Evolutionary conservation across 2,329 filamentous ascomycete genomes (phyloP).

Genomic region (Ambrosiella cleistominuta): DNA sequence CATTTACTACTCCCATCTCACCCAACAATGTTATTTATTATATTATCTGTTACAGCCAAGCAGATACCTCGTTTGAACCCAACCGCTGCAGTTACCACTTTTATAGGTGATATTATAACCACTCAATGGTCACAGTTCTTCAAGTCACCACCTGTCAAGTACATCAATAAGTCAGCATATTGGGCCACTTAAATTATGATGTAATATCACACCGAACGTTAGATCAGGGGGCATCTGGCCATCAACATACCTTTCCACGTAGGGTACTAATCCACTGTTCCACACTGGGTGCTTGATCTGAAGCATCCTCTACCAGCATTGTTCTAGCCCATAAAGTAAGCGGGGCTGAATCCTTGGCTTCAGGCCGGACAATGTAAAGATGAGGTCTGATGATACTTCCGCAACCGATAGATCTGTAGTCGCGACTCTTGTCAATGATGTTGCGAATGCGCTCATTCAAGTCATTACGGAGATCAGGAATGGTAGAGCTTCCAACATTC

Average conservation of each 20-base stretch:
- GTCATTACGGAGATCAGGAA: conserved; percentile 83
- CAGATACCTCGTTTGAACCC: no score
- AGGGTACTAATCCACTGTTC: conserved; percentile 84
- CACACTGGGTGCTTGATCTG: conserved; percentile 83
- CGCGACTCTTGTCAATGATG: conserved; percentile 80
- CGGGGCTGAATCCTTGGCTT: conserved; percentile 72
- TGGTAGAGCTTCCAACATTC: conserved; percentile 73
- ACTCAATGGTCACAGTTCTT: not conserved
- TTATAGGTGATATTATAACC: no score
- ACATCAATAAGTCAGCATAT: no score
- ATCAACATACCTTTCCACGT: conserved; percentile 65
- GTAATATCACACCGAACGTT: no score
- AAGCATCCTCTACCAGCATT: conserved; percentile 80
- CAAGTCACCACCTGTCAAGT: not conserved
- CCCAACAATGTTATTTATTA: no score
- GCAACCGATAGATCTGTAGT: conserved; percentile 70
- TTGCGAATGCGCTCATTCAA: conserved; percentile 89
- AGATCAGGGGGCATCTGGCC: not conserved
- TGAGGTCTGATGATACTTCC: conserved; percentile 88
- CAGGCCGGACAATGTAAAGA: conserved; percentile 62
- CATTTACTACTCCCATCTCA: no score
- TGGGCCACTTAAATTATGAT: no score
- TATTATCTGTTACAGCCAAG: no score
- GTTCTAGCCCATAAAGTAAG: conserved; percentile 95
- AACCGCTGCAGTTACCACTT: no score